These are phyloP conservation scores for Trichophyton benhamiae DNA, from an alignment of 2,329 filamentous ascomycete genomes.

Conservation along the genomic window DNA sequence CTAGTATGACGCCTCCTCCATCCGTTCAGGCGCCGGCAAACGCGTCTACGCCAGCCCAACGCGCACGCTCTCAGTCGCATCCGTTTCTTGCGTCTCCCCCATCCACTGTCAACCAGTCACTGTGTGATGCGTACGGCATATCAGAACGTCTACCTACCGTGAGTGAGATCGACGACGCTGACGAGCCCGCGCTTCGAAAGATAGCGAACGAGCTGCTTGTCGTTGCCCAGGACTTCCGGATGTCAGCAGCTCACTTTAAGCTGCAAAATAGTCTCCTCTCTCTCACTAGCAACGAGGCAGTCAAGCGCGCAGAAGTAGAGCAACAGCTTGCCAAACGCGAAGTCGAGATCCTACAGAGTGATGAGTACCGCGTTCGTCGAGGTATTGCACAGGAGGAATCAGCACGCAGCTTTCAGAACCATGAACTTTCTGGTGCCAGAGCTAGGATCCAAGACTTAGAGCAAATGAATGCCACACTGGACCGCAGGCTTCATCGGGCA, in stretches of 20 bases:
- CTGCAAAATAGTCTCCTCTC: conserved; percentile 75
- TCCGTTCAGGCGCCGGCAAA: conserved; percentile 43
- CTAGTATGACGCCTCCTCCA: conserved; percentile 49
- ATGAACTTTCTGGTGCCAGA: conserved; percentile 48
- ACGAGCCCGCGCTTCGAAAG: conserved; percentile 40
- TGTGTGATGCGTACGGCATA: conserved; percentile 31
- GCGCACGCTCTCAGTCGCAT: conserved; percentile 31
- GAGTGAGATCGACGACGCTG: conserved; percentile 42
- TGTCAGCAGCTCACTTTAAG: conserved; percentile 80
- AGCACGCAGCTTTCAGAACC: conserved; percentile 16
- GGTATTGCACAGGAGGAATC: conserved; percentile 37
- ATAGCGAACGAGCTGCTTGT: conserved; percentile 44
- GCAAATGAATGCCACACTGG: conserved; percentile 52
- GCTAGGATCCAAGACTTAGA: conserved; percentile 53
- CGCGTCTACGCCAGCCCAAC: conserved; percentile 21
- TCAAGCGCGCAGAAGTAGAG: conserved; percentile 79
- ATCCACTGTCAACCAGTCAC: conserved; percentile 31
- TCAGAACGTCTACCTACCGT: conserved; percentile 35
- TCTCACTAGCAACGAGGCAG: conserved; percentile 71
- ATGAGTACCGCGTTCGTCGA: conserved; percentile 56
- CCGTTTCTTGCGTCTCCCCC: conserved; percentile 37
- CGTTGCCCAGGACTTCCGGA: conserved; percentile 55
- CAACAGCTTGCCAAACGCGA: conserved; percentile 83
- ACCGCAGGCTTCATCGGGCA: conserved; percentile 55
- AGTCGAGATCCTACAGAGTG: conserved; percentile 67